These are phyloP conservation scores for Mrakia blollopis DNA, from an alignment of 768 basidiomycete species.

Conservation along the genomic window DNA sequence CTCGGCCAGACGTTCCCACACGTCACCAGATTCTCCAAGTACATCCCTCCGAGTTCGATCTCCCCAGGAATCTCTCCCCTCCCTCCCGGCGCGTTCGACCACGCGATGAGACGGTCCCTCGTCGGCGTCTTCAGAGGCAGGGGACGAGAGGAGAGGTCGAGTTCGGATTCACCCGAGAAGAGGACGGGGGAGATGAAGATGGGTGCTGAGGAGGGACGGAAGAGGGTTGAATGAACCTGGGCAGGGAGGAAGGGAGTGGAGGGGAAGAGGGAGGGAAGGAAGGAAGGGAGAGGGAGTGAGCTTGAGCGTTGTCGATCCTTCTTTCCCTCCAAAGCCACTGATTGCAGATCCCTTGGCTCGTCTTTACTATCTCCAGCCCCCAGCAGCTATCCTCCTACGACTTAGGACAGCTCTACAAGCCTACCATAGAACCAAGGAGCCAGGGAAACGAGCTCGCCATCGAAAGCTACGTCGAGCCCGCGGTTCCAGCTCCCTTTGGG, in stretches of 20 bases:
- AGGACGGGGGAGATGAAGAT: background rate
- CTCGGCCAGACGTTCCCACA: slow-evolving; percentile 27
- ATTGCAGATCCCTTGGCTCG: too few relatives aligned
- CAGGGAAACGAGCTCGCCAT: too few relatives aligned
- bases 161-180: background rate
- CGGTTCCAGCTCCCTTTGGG: too few relatives aligned
- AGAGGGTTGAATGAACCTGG: background rate
- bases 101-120: slow-evolving; percentile 13
- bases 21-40: slow-evolving; percentile 15
- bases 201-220: background rate
- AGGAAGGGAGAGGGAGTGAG: background rate
- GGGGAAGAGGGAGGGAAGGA: background rate
- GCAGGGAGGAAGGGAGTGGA: background rate
- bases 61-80: slow-evolving; percentile 29
- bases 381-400: too few relatives aligned
- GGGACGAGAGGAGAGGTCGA: slow-evolving; percentile 27
- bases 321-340: too few relatives aligned
- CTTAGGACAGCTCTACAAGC: too few relatives aligned
- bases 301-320: background rate
- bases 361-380: too few relatives aligned
- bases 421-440: too few relatives aligned
- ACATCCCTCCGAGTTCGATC: slow-evolving; percentile 27
- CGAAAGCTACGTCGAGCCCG: too few relatives aligned
- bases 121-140: slow-evolving; percentile 14
- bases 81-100: slow-evolving; percentile 30